Conservation (phyloP, 2,329 filamentous ascomycete species). For the Byssochlamys sp. region DNA sequence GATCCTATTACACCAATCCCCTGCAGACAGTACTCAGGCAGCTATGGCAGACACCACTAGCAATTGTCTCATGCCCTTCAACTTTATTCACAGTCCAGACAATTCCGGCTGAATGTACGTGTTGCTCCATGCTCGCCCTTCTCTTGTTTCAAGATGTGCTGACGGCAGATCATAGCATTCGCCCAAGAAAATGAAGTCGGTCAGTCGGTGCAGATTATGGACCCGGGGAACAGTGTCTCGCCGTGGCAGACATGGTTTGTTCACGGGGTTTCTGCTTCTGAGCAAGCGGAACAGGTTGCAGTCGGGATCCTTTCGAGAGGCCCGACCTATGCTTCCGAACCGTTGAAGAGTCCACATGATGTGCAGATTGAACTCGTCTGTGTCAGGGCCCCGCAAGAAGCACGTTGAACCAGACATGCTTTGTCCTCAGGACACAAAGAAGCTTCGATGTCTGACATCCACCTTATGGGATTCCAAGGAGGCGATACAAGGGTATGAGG, state of each 20-base stretch:
- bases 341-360: conserved; percentile 17
- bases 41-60: conserved; percentile 15
- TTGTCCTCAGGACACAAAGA: neutral
- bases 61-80: conserved; percentile 19
- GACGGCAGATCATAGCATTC: conserved; percentile 17
- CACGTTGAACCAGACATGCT: neutral
- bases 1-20: conserved; percentile 19
- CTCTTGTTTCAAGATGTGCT: neutral
- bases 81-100: conserved; percentile 23
- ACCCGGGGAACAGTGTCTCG: conserved; percentile 16
- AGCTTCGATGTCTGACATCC: neutral
- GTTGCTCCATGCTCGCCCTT: conserved; percentile 5
- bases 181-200: conserved; percentile 20
- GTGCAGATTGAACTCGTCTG: conserved; percentile 29
- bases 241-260: conserved; percentile 31
- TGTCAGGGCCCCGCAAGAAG: conserved; percentile 20
- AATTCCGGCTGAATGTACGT: conserved; percentile 24
- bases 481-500: neutral
- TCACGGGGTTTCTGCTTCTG: conserved; percentile 20
- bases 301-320: conserved; percentile 28
- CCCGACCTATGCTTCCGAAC: conserved; percentile 18
- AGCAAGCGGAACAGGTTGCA: conserved; percentile 28
- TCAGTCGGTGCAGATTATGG: conserved; percentile 17
- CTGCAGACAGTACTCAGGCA: conserved; percentile 20
- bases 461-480: neutral